These are phyloP conservation scores for Dentiscutata heterogama DNA, from an alignment of 371 early-diverging fungal species.

Conservation along the genomic window DNA sequence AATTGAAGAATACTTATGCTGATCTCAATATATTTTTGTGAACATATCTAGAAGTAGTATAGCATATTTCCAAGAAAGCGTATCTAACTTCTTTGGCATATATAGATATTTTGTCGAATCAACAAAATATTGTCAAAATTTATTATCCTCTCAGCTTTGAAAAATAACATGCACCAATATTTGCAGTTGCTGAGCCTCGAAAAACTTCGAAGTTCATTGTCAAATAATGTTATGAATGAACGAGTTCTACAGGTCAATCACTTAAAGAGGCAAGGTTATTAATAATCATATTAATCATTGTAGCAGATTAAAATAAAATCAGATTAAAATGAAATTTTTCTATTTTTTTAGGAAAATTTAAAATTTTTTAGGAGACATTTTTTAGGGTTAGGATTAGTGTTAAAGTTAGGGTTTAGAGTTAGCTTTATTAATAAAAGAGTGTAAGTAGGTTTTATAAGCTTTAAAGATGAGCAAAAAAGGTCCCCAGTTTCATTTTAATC, in stretches of 20 bases:
- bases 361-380: too few species aligned
- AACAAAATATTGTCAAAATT: neutral
- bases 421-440: too few species aligned
- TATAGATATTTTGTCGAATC: conserved; percentile 14
- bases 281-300: conserved; percentile 23
- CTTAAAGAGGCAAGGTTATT: conserved; percentile 28
- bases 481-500: too few species aligned
- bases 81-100: conserved; percentile 18
- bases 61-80: conserved; percentile 8
- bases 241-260: conserved; percentile 22
- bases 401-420: too few species aligned
- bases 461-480: too few species aligned
- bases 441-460: too few species aligned
- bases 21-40: neutral
- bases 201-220: conserved; percentile 6
- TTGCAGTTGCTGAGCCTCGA: neutral
- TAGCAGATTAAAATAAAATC: too few species aligned
- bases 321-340: too few species aligned
- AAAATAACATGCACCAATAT: neutral
- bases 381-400: too few species aligned
- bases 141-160: neutral
- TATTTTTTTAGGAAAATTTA: too few species aligned
- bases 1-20: neutral
- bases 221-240: conserved; percentile 8
- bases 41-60: neutral